Percentiles rank a stretch among this genome's conserved stretches.
These are phyloP conservation scores for Dimargaris cristalligena DNA, from an alignment of 192 early-diverging fungal genomes.

Conservation along the genomic window DNA sequence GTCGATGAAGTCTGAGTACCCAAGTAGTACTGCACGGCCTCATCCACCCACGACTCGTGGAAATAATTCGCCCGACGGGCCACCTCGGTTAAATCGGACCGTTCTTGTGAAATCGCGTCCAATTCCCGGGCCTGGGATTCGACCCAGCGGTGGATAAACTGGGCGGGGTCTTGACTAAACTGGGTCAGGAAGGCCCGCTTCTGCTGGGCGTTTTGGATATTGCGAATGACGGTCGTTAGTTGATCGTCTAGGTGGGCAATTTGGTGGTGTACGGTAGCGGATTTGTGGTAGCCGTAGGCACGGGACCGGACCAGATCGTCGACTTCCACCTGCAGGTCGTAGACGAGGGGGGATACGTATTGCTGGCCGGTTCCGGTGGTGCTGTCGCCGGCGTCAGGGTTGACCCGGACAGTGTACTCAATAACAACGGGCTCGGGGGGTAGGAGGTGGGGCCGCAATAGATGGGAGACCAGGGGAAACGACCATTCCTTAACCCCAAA, in stretches of 20 bases:
- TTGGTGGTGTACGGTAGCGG: slow-evolving; percentile 30
- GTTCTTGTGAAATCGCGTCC: slow-evolving; percentile 19
- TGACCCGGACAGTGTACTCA: slow-evolving; percentile 72
- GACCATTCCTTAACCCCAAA: slow-evolving; percentile 45
- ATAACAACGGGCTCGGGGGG: slow-evolving; percentile 78
- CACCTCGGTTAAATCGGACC: slow-evolving; percentile 16
- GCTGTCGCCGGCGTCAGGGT: slow-evolving; percentile 40
- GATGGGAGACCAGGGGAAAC: slow-evolving; percentile 69
- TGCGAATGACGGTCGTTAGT: slow-evolving; percentile 62
- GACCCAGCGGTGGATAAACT: slow-evolving; percentile 85
- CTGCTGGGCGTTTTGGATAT: slow-evolving; percentile 72
- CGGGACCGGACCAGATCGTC: slow-evolving; percentile 53
- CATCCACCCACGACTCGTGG: background rate
- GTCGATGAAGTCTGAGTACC: slow-evolving; percentile 8
- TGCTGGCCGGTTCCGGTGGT: no score
- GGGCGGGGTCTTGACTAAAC: slow-evolving; percentile 72
- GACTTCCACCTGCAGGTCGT: slow-evolving; percentile 82
- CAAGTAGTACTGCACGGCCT: slow-evolving; percentile 9
- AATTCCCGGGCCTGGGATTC: slow-evolving; percentile 84
- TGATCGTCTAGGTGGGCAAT: slow-evolving; percentile 23
- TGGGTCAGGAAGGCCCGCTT: slow-evolving; percentile 86
- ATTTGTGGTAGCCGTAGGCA: slow-evolving; percentile 29
- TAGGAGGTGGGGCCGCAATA: slow-evolving; percentile 52
- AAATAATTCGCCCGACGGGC: background rate
- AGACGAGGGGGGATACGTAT: slow-evolving; percentile 59